Percentiles rank a stretch among this genome's conserved stretches.
phyloP scores from a whole-genome alignment of 495 filamentous ascomycete genomes.

The Aspergillus heteromorphus region DNA sequence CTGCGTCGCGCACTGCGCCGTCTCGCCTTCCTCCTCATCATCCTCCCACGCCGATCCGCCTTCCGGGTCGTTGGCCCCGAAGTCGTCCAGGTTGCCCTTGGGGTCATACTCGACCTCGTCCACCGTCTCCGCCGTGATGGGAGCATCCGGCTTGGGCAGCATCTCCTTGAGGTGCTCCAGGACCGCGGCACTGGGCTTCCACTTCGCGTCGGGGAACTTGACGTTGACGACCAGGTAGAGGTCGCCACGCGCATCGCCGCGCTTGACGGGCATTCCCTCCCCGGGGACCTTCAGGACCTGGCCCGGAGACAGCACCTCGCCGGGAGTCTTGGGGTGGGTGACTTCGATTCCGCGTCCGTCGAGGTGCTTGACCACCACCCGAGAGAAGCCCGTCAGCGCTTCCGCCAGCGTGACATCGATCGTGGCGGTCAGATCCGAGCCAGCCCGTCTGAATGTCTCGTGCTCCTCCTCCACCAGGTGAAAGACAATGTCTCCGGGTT shows the following conservation, averaged over 20 bases:
- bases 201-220: constrained; percentile 81
- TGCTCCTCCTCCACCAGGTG: constrained; percentile 76
- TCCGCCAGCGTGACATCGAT: constrained; percentile 78
- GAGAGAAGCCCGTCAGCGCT: constrained; percentile 80
- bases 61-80: constrained; percentile 63
- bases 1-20: constrained; percentile 80
- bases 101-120: constrained; percentile 84
- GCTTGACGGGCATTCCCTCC: constrained; percentile 93
- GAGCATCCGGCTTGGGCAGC: constrained; percentile 57
- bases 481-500: constrained; percentile 91
- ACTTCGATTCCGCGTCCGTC: constrained; percentile 89
- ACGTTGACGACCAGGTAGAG: constrained; percentile 82
- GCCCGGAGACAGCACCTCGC: constrained; percentile 70
- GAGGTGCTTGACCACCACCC: constrained; percentile 86
- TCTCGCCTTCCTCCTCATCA: constrained; percentile 60
- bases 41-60: constrained; percentile 76
- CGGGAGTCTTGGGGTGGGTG: constrained; percentile 59
- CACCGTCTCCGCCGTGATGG: constrained; percentile 62
- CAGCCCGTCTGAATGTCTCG: constrained; percentile 70
- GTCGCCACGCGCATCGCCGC: constrained; percentile 75
- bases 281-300: constrained; percentile 78
- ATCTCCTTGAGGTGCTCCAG: constrained; percentile 65
- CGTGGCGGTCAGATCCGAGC: constrained; percentile 74
- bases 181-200: constrained; percentile 63
- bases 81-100: constrained; percentile 75